Conservation (phyloP, 139 green algal genomes). For the Chloropicon primus region DNA sequence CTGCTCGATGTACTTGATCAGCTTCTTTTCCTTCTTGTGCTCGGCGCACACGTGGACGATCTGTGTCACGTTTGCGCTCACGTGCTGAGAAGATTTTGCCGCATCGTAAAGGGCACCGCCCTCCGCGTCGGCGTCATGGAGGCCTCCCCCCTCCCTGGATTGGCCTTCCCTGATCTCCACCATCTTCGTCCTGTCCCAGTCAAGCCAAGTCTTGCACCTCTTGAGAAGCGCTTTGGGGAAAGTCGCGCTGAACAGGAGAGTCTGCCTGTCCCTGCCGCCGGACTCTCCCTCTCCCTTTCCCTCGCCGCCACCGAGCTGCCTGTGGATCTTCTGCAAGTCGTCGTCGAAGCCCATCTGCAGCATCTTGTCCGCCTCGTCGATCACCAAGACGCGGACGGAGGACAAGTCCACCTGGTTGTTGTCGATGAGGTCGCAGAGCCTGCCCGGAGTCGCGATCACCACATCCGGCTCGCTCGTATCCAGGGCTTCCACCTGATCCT, state of each 20-base stretch:
- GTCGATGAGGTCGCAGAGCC: slow-evolving; percentile 64
- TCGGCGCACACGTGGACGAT: slow-evolving; percentile 89
- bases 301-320: neutral
- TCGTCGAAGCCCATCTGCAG: slow-evolving; percentile 97
- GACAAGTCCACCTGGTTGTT: slow-evolving; percentile 18
- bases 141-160: neutral
- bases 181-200: neutral
- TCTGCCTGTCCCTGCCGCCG: neutral
- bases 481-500: slow-evolving; percentile 30
- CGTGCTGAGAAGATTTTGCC: no score
- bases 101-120: no score
- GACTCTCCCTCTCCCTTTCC: slow-evolving; percentile 8
- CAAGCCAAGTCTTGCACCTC: neutral
- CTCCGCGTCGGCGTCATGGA: neutral
- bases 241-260: slow-evolving; percentile 76
- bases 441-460: slow-evolving; percentile 66
- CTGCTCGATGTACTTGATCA: slow-evolving; percentile 55
- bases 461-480: slow-evolving; percentile 29
- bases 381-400: slow-evolving; percentile 47
- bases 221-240: slow-evolving; percentile 63
- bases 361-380: slow-evolving; percentile 96
- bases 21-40: slow-evolving; percentile 74
- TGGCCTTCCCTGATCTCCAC: neutral
- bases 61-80: slow-evolving; percentile 23
- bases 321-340: slow-evolving; percentile 19